Percentiles rank a stretch among this genome's conserved stretches.
Conservation (phyloP, 352 stramenopile species). For the Globisporangium abappressorium region DNA sequence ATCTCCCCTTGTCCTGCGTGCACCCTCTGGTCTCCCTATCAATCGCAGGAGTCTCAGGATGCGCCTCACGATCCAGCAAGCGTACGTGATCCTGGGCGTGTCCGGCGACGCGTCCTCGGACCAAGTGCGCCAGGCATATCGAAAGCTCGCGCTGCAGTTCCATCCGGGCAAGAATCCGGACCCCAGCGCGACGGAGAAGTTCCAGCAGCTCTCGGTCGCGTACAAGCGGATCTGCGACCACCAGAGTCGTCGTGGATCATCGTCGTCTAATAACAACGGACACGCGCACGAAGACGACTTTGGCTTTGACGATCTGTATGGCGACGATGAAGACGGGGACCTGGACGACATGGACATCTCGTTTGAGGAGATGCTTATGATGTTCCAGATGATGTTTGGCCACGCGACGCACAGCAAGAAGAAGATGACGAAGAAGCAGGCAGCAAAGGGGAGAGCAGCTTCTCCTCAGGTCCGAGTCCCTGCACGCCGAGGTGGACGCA, state of each 20-base stretch:
- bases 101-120: slow-evolving; percentile 33
- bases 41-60: slow-evolving; percentile 8
- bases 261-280: not conserved
- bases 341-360: slow-evolving; percentile 41
- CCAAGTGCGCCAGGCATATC: slow-evolving; percentile 58
- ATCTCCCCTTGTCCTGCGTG: not conserved
- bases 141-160: slow-evolving; percentile 56
- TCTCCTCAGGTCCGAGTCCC: slow-evolving; percentile 12
- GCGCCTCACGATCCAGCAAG: slow-evolving; percentile 39
- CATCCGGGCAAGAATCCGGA: slow-evolving; percentile 75
- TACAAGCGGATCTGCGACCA: slow-evolving; percentile 71
- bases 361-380: slow-evolving; percentile 72
- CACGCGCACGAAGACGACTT: slow-evolving; percentile 5
- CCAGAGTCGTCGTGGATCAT: slow-evolving; percentile 24
- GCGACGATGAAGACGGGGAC: slow-evolving; percentile 20
- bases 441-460: slow-evolving; percentile 9
- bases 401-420: slow-evolving; percentile 10
- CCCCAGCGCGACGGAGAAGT: slow-evolving; percentile 54
- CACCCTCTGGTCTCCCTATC: not conserved
- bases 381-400: slow-evolving; percentile 77
- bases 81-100: slow-evolving; percentile 44
- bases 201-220: slow-evolving; percentile 64
- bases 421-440: not conserved
- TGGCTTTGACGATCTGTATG: slow-evolving; percentile 25
- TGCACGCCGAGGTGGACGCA: slow-evolving; percentile 5